Evolutionary conservation across 768 basidiomycete genomes (phyloP).

Genomic region (Chiua virens): DNA sequence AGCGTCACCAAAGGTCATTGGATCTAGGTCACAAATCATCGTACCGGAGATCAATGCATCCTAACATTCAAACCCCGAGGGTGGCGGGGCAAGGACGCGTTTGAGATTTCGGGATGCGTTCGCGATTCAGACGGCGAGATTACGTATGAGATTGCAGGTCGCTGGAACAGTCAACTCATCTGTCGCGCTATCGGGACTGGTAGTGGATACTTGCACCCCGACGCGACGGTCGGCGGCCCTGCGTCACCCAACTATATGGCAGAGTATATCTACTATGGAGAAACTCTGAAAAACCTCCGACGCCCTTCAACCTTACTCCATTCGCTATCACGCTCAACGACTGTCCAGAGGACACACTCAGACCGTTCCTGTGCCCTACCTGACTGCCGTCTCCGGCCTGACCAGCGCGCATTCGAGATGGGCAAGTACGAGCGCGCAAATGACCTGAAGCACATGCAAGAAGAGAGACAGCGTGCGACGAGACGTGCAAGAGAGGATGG

Average conservation of each 20-base stretch:
- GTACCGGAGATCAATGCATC: conserved; percentile 83
- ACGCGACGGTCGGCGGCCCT: conserved; percentile 55
- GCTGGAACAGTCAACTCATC: conserved; percentile 95
- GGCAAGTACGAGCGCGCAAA: conserved; percentile 86
- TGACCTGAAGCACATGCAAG: conserved; percentile 73
- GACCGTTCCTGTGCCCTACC: conserved; percentile 77
- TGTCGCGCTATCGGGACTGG: conserved; percentile 70
- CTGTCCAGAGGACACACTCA: conserved; percentile 68
- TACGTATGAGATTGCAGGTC: conserved; percentile 87
- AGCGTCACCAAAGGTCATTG: conserved; percentile 2
- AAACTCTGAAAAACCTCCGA: conserved; percentile 79
- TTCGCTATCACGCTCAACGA: conserved; percentile 93
- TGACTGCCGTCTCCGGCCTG: conserved; percentile 91
- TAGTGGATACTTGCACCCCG: conserved; percentile 65
- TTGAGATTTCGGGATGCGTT: conserved; percentile 88
- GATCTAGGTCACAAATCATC: conserved; percentile 74
- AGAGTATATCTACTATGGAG: conserved; percentile 90
- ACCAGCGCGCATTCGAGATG: conserved; percentile 92
- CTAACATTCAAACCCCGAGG: conserved; percentile 96
- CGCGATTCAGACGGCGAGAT: conserved; percentile 60
- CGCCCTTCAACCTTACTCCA: conserved; percentile 94
- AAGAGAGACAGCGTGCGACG: conserved; percentile 75
- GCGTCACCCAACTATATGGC: conserved; percentile 45
- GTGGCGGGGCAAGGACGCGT: conserved; percentile 91
- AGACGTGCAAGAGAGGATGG: conserved; percentile 78